Evolutionary conservation across 1,284 basidiomycete species (phyloP), one percentile per base, ranked within the genome.

Genomic region (Rhodotorula sp.): DNA sequence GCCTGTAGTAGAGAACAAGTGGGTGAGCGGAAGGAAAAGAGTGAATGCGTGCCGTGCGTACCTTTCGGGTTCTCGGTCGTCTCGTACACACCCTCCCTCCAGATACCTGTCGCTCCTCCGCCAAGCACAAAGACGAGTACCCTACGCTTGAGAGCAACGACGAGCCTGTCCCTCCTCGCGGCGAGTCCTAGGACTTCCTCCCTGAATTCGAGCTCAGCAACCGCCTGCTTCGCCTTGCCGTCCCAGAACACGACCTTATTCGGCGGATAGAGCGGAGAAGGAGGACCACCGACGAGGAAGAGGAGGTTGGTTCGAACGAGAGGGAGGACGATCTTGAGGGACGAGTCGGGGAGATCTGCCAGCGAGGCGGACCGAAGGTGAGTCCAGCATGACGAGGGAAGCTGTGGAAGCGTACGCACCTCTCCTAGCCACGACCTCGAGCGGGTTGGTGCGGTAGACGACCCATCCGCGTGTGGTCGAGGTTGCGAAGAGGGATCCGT

Each of bases 161-260:
- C 88, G 55, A 96, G 85, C 85, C 89, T 90, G 20, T 89, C 89
- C 40, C 89, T 84, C 71, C 94, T 83, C 73, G 88, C 90, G 1
- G 87, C 86, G 50, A 97, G 80, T 0, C 91, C 92, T 61, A 90
- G 83, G 2, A 96, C 91, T 62, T 86, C 84, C 80, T 95, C 92
- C 70, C 90, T 87, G 78, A 97, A 96, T 81, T 96, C 93, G 64
- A 97, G 85, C 80, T 95, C 91, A 37, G 90, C 91, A 50, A 94
- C 88, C 76, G 93, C 88, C 61, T 83, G 82, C 7, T 87, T 87
- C 2, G 85, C 81, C 3, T 84, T 84, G 80, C 93, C 91, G 80
- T 96, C 89, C 88, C 91, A 96, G 57, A 97, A 80, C 65, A 96
- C 85, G 57, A 94, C 90, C 82, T 96, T 97, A 83, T 97, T 97